Percentiles rank a stretch among this genome's conserved stretches.
Evolutionary conservation across 1,284 basidiomycete species (phyloP).

Genomic region (Meira nashicola): DNA sequence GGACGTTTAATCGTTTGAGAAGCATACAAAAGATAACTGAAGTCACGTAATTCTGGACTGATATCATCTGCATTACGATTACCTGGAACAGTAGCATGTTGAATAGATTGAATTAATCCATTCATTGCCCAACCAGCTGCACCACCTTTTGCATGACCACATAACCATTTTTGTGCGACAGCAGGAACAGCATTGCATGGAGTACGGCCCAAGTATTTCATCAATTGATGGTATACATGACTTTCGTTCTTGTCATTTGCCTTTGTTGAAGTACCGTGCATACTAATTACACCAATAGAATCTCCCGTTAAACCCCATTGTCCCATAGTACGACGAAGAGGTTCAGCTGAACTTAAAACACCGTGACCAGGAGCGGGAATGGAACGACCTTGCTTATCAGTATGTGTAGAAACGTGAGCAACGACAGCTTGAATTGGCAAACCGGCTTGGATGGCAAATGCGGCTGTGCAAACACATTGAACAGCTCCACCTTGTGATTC

Average conservation of each 20-base stretch:
- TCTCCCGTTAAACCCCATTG: conserved; percentile 92
- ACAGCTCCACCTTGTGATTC: conserved; percentile 95
- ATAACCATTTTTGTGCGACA: conserved; percentile 86
- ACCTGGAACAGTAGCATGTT: conserved; percentile 84
- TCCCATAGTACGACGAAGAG: conserved; percentile 86
- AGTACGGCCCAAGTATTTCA: conserved; percentile 78
- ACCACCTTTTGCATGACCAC: conserved; percentile 48
- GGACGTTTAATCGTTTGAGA: conserved; percentile 71
- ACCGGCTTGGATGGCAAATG: conserved; percentile 89
- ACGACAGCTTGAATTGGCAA: conserved; percentile 87
- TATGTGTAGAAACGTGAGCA: conserved; percentile 93
- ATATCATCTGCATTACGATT: conserved; percentile 77
- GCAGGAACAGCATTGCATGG: conserved; percentile 91
- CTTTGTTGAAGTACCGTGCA: conserved; percentile 90
- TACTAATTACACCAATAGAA: conserved; percentile 74
- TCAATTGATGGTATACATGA: conserved; percentile 90
- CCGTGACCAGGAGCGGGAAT: conserved; percentile 61
- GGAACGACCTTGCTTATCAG: conserved; percentile 84
- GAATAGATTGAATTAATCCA: conserved; percentile 81
- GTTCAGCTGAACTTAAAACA: conserved; percentile 54
- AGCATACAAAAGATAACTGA: conserved; percentile 90
- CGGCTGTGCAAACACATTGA: conserved; percentile 92
- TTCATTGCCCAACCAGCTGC: conserved; percentile 94
- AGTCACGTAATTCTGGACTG: conserved; percentile 82
- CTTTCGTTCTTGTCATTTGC: conserved; percentile 99